These are phyloP conservation scores for Lumnitzera racemosa DNA, from an alignment of 345 rosid genomes.

Conservation along the genomic window DNA sequence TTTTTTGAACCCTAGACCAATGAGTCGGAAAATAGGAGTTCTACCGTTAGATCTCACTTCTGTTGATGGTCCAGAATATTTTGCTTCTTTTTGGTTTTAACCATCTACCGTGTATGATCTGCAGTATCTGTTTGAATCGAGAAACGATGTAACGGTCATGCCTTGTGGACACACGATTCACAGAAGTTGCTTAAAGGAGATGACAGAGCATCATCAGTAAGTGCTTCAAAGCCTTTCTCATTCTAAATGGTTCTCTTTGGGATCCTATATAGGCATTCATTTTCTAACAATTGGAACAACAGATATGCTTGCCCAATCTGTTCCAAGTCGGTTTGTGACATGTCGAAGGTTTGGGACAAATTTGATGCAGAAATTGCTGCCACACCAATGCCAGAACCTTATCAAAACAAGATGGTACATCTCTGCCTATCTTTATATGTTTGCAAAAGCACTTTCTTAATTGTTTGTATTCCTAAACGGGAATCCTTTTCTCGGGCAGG, in stretches of 20 bases:
- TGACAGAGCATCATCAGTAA: constrained; percentile 76
- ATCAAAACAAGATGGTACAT: constrained; percentile 49
- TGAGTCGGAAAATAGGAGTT: background rate
- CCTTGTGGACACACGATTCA: constrained; percentile 93
- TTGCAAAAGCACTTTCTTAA: background rate
- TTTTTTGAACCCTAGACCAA: background rate
- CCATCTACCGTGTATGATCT: background rate
- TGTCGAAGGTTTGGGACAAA: constrained; percentile 93
- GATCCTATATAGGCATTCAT: background rate
- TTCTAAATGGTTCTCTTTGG: background rate
- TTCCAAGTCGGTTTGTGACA: constrained; percentile 83
- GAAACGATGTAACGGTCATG: constrained; percentile 59
- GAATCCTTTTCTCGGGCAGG: constrained; percentile 28
- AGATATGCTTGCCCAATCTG: constrained; percentile 91
- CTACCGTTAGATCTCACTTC: background rate
- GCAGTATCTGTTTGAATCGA: constrained; percentile 77
- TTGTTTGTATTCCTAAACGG: no score
- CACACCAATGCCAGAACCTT: constrained; percentile 75
- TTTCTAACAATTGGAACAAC: background rate
- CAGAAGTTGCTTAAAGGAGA: constrained; percentile 64
- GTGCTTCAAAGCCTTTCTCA: constrained; percentile 11
- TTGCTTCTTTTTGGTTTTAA: background rate
- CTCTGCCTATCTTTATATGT: no score
- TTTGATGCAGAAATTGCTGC: constrained; percentile 72
- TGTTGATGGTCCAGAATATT: background rate